Percentiles rank a stretch among this genome's conserved stretches.
Evolutionary conservation across 768 basidiomycete species (phyloP).

Genomic region (Grammothele lineata): DNA sequence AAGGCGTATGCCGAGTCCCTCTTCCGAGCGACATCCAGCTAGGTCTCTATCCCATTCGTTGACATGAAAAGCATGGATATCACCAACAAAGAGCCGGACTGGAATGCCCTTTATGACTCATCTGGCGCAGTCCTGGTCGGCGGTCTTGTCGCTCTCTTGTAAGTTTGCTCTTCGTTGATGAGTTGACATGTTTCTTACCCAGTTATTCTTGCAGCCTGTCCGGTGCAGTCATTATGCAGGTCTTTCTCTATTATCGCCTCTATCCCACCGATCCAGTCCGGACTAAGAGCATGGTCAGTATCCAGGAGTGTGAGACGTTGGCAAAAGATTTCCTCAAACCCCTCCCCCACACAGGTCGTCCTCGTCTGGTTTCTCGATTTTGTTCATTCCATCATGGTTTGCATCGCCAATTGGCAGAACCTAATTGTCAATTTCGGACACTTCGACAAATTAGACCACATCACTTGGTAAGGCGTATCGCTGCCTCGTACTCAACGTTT

Average conservation of each 20-base stretch:
- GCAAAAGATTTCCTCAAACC: neutral
- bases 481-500: slow-evolving; percentile 10
- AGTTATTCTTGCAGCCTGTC: slow-evolving; percentile 16
- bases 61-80: no score
- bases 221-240: slow-evolving; percentile 15
- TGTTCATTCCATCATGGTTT: slow-evolving; percentile 14
- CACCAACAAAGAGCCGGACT: no score
- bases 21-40: no score
- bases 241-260: slow-evolving; percentile 9
- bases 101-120: no score
- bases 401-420: slow-evolving; percentile 16
- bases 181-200: no score
- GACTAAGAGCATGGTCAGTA: slow-evolving; percentile 16
- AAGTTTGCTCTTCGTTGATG: no score
- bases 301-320: no score
- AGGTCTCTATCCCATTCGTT: no score
- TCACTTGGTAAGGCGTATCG: neutral
- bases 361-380: slow-evolving; percentile 19
- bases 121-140: no score
- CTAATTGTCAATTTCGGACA: slow-evolving; percentile 14
- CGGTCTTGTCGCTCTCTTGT: no score
- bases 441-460: slow-evolving; percentile 2
- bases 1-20: no score
- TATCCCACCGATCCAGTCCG: slow-evolving; percentile 9
- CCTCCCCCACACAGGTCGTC: neutral